These are phyloP conservation scores for Lactarius akahatsu DNA, from an alignment of 768 basidiomycete genomes.

Conservation along the genomic window DNA sequence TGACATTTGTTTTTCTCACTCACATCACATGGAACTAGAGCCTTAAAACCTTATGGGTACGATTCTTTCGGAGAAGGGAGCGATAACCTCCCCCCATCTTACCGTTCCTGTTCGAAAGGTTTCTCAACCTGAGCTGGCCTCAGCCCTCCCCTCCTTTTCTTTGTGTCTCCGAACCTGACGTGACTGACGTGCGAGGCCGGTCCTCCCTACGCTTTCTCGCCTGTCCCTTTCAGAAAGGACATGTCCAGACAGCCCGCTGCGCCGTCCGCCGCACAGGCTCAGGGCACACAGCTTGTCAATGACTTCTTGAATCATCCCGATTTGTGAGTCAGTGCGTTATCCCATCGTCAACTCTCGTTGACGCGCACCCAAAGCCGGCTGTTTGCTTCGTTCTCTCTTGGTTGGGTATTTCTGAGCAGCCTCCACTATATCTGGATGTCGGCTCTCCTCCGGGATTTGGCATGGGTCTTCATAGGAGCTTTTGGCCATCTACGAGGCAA, in stretches of 20 bases:
- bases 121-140: conserved; percentile 26
- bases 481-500: conserved; percentile 4
- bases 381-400: conserved; percentile 42
- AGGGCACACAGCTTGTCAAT: conserved; percentile 1
- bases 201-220: neutral
- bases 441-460: conserved; percentile 27
- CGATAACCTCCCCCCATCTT: neutral
- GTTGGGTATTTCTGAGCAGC: conserved; percentile 42
- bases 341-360: neutral
- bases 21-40: neutral
- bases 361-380: conserved; percentile 36
- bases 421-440: conserved; percentile 34
- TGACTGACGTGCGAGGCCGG: conserved; percentile 5
- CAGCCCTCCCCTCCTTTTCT: neutral
- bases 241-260: conserved; percentile 5
- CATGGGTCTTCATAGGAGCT: conserved; percentile 6
- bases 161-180: conserved; percentile 3
- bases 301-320: conserved; percentile 18
- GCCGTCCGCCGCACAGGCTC: neutral
- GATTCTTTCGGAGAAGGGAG: neutral
- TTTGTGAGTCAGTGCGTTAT: conserved; percentile 19
- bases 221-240: conserved; percentile 2
- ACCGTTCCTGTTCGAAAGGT: neutral
- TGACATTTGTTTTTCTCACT: neutral
- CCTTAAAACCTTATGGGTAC: neutral